Conservation (phyloP, 1,139 yeast species). For the Pichia sp. region DNA sequence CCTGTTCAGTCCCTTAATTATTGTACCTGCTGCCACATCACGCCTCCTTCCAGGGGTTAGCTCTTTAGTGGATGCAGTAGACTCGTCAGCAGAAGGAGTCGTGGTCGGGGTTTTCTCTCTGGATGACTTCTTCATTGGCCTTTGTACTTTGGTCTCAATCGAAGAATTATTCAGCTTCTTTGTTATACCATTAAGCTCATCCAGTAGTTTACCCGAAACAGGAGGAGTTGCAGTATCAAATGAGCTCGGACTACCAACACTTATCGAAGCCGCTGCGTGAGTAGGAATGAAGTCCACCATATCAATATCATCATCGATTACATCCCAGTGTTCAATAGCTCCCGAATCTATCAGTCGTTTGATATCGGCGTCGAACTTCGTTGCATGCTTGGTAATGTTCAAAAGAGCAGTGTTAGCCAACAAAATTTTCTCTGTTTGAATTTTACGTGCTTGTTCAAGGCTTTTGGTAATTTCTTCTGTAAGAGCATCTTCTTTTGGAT, state of each 20-base stretch:
- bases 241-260: neutral
- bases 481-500: conserved; percentile 75
- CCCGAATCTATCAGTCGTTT: conserved; percentile 77
- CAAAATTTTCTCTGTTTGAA: conserved; percentile 75
- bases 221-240: conserved; percentile 2
- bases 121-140: conserved; percentile 3
- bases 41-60: conserved; percentile 13
- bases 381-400: conserved; percentile 68
- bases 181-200: conserved; percentile 3
- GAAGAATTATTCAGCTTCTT: conserved; percentile 10
- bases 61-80: conserved; percentile 1
- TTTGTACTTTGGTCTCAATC: conserved; percentile 7
- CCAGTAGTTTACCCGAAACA: neutral
- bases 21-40: conserved; percentile 18
- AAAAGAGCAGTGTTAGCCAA: conserved; percentile 82
- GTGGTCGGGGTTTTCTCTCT: conserved; percentile 16
- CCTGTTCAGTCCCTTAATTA: conserved; percentile 15
- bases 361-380: conserved; percentile 69
- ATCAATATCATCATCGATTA: conserved; percentile 14
- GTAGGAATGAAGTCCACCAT: neutral
- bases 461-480: conserved; percentile 68
- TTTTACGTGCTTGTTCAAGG: conserved; percentile 50
- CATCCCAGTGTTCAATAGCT: conserved; percentile 50
- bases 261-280: neutral
- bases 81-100: neutral